A percentile compares a stretch with the other conserved stretches of the same genome.
These are phyloP conservation scores for Mrakia gelida DNA, from an alignment of 768 basidiomycete species.

Conservation along the genomic window DNA sequence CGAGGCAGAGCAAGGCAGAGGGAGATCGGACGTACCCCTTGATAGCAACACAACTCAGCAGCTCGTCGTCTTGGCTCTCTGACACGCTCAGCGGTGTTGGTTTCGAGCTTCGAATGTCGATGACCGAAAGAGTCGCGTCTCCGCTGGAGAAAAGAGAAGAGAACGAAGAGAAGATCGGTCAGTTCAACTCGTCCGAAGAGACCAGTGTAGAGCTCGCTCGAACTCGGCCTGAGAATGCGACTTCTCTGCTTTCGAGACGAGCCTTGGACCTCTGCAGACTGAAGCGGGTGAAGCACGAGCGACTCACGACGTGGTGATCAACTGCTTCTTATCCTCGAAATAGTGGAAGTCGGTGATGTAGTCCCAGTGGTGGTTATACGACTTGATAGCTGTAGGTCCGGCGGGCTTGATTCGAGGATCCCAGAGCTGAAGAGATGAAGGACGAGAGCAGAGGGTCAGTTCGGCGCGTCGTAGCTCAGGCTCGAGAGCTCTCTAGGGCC, in stretches of 20 bases:
- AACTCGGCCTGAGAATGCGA: no score
- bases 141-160: conserved; percentile 53
- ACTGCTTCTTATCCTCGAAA: conserved; percentile 74
- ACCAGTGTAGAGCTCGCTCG: no score
- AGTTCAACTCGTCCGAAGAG: background rate
- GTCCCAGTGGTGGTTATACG: conserved; percentile 84
- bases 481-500: background rate
- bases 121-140: conserved; percentile 86
- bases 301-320: conserved; percentile 78
- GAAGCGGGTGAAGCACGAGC: background rate
- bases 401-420: conserved; percentile 57
- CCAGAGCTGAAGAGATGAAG: conserved; percentile 64
- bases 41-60: conserved; percentile 78
- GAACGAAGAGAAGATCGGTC: background rate
- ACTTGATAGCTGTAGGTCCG: conserved; percentile 57
- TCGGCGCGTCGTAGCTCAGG: background rate
- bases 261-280: background rate
- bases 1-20: background rate
- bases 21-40: conserved; percentile 56
- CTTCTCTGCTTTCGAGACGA: no score
- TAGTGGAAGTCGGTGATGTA: conserved; percentile 91
- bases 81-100: conserved; percentile 73
- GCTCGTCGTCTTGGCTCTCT: conserved; percentile 93
- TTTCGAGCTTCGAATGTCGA: conserved; percentile 82
- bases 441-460: background rate